Evolutionary conservation across 2,329 filamentous ascomycete genomes (phyloP).

Genomic region (Pestalotiopsis sp.): DNA sequence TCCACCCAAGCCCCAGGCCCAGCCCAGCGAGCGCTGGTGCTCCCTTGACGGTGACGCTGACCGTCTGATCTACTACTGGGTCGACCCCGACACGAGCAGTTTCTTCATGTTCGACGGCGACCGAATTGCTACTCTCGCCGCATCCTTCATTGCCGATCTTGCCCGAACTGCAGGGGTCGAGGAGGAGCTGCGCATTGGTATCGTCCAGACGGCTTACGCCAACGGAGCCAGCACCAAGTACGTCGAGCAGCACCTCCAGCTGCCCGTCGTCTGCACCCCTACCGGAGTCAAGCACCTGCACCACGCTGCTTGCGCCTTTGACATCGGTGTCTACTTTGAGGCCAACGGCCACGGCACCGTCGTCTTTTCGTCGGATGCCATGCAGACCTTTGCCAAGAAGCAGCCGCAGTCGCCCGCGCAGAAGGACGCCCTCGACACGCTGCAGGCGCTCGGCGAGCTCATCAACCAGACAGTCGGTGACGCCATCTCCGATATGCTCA

Average conservation of each 20-base stretch:
- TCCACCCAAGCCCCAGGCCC: slow-evolving; percentile 79
- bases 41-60: slow-evolving; percentile 96
- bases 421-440: slow-evolving; percentile 83
- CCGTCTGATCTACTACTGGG: slow-evolving; percentile 93
- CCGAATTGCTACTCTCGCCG: slow-evolving; percentile 91
- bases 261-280: slow-evolving; percentile 89
- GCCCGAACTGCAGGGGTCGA: slow-evolving; percentile 77
- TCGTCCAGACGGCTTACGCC: slow-evolving; percentile 97
- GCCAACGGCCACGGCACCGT: slow-evolving; percentile 98
- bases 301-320: slow-evolving; percentile 92
- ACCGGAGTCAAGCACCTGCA: slow-evolving; percentile 98
- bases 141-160: slow-evolving; percentile 90
- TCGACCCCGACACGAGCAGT: slow-evolving; percentile 70
- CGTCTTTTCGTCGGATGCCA: slow-evolving; percentile 84
- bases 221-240: slow-evolving; percentile 95
- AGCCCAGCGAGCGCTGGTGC: slow-evolving; percentile 77
- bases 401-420: slow-evolving; percentile 90
- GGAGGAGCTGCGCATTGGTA: slow-evolving; percentile 83
- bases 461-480: slow-evolving; percentile 99
- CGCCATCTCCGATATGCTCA: slow-evolving; percentile 91
- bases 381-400: slow-evolving; percentile 76
- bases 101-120: slow-evolving; percentile 97
- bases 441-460: slow-evolving; percentile 81
- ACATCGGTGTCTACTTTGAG: slow-evolving; percentile 97
- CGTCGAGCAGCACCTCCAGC: slow-evolving; percentile 81